Conservation (phyloP, 2,329 filamentous ascomycete genomes). For the Emergomyces africanus region DNA sequence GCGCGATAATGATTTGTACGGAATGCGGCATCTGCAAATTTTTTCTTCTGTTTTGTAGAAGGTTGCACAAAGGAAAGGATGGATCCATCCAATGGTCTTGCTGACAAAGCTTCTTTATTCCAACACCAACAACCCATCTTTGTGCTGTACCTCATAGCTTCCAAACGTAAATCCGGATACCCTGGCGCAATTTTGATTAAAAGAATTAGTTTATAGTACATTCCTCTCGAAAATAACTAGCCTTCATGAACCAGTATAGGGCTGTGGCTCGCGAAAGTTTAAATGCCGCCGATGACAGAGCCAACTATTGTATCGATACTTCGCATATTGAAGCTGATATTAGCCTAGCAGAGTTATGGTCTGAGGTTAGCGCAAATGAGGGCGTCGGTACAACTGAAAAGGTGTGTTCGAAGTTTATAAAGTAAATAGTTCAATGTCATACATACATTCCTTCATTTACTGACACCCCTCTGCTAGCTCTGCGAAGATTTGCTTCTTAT, state of each 20-base stretch:
- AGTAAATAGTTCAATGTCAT: neutral
- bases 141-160: neutral
- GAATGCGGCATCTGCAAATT: neutral
- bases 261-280: constrained; percentile 3
- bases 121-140: neutral
- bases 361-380: constrained; percentile 16
- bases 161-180: neutral
- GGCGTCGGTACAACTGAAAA: constrained; percentile 10
- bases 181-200: neutral
- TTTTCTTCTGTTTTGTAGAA: neutral
- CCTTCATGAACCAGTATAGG: constrained; percentile 8
- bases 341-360: constrained; percentile 16
- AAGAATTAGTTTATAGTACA: neutral
- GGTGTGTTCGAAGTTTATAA: constrained; percentile 12
- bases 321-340: neutral
- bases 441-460: neutral
- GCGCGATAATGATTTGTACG: neutral
- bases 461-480: constrained; percentile 13
- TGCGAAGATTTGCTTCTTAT: constrained; percentile 22
- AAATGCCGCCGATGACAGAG: neutral
- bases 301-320: neutral
- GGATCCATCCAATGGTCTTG: neutral
- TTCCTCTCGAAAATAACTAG: neutral
- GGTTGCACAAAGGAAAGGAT: neutral
- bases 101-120: neutral